phyloP scores from a whole-genome alignment of 768 basidiomycete species.

The Tricholoma sp. region DNA sequence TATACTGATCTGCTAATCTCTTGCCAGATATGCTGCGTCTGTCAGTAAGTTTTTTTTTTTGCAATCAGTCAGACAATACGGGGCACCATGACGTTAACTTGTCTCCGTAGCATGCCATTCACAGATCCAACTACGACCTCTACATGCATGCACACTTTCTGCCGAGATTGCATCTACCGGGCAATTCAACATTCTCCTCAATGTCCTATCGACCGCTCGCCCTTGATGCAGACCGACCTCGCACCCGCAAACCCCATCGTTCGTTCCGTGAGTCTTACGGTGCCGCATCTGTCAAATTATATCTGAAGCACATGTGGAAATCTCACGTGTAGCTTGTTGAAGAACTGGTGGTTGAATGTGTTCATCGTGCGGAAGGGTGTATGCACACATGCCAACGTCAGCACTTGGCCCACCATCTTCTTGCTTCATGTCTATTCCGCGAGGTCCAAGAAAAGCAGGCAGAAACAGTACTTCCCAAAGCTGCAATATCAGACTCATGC shows the following conservation, averaged over 20 bases:
- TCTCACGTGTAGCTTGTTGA: constrained; percentile 63
- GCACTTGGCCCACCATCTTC: constrained; percentile 56
- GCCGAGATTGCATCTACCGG: constrained; percentile 69
- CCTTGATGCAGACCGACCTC: constrained; percentile 55
- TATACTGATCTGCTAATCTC: background rate
- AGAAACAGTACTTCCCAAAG: constrained; percentile 14
- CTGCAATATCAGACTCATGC: background rate
- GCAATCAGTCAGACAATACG: too few relatives aligned
- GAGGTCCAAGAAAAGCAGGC: constrained; percentile 42
- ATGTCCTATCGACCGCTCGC: constrained; percentile 83
- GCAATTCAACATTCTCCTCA: constrained; percentile 64
- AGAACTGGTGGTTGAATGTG: constrained; percentile 73
- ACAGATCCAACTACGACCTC: constrained; percentile 68
- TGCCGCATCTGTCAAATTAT: background rate
- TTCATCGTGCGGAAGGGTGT: constrained; percentile 57
- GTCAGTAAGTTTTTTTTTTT: constrained; percentile 38
- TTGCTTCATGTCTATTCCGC: constrained; percentile 54
- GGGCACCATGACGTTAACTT: constrained; percentile 2
- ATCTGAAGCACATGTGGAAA: background rate
- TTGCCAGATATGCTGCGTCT: constrained; percentile 72
- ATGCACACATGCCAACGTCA: constrained; percentile 61
- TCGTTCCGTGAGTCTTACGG: constrained; percentile 51
- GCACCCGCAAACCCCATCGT: constrained; percentile 69
- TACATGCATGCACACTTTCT: constrained; percentile 84
- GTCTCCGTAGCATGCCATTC: constrained; percentile 55